phyloP scores from a whole-genome alignment of 2,329 filamentous ascomycete species.

The Ampelomyces quisqualis region DNA sequence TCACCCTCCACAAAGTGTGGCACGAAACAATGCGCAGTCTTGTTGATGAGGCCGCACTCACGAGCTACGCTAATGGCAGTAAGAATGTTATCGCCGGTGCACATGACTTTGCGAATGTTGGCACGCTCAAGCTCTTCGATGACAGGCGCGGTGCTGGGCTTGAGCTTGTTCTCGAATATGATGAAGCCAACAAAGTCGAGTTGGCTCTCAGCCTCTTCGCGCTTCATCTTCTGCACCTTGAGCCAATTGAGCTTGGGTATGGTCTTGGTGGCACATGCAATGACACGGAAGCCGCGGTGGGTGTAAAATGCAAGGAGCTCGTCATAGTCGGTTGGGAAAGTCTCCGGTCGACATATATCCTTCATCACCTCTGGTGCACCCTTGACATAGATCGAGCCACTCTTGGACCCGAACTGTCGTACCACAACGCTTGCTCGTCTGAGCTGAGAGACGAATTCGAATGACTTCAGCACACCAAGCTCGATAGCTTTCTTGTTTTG shows the following conservation, averaged over 20 bases:
- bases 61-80: conserved; percentile 94
- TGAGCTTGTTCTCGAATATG: conserved; percentile 98
- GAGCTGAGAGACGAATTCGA: conserved; percentile 93
- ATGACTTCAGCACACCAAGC: conserved; percentile 84
- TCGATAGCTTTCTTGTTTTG: conserved; percentile 63
- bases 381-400: conserved; percentile 89
- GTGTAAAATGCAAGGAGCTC: conserved; percentile 88
- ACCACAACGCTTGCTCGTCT: conserved; percentile 91
- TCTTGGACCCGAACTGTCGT: conserved; percentile 79
- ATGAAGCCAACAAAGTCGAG: conserved; percentile 95
- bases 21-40: conserved; percentile 84
- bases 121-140: conserved; percentile 80
- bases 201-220: conserved; percentile 77
- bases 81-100: conserved; percentile 95
- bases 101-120: conserved; percentile 89
- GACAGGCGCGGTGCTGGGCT: conserved; percentile 78
- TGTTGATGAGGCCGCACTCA: conserved; percentile 81
- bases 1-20: conserved; percentile 84
- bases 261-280: conserved; percentile 89
- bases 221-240: conserved; percentile 90
- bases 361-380: conserved; percentile 96
- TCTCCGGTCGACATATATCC: conserved; percentile 82
- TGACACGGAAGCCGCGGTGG: conserved; percentile 93
- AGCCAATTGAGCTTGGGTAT: conserved; percentile 88
- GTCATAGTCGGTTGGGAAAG: conserved; percentile 85